Evolutionary conservation across 768 basidiomycete genomes (phyloP), one percentile per base, ranked within the genome.

Genomic region (Obba rivulosa): DNA sequence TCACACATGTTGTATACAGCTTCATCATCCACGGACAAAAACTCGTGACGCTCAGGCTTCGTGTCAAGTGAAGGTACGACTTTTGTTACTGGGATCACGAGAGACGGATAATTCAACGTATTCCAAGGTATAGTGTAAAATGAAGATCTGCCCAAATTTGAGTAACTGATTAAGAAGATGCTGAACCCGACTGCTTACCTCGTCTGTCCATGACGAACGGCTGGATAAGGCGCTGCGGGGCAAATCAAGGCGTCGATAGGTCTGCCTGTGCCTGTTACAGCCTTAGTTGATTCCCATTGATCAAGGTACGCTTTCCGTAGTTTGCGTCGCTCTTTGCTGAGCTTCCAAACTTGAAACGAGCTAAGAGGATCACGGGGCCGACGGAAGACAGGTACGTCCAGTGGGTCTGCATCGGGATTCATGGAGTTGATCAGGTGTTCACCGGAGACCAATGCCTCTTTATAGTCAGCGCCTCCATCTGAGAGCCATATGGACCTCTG

Each of bases 231-330:
- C 2, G 68, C 67, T 0, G 57, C 67, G 14, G 77, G 70, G 1
- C 64, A 67, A 38, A 79, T 72, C 55, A 79, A 66, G 2, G 68
- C 75, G 51, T 79, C 78, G 2, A 79, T 65, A 0, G 77, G 76
- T 21, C 77, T 59, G 5, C 72, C 73, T 2, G 75, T 80, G 1
- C 62, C 64, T 4, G 78, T 79, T 24, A 45, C 47, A 2, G 20
- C 50, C 8, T 35, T 58, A 0, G 77, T 76, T 13, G 62, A 62
- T 25, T 74, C 64, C 76, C 74, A 77, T 21, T 70, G 63, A 46
- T 73, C 72, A 10, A 78, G 64, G 40, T 74, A 69, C 28, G 62
- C 61, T 48, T 73, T 71, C 43, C 71, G 65, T 28, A 71, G 57
- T 3, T 58, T 51, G 10, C 62, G 51, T 45, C 68, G 63, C 53